These are phyloP conservation scores for Cyamopsis tetragonoloba DNA, from an alignment of 306 rosid species.

Conservation along the genomic window DNA sequence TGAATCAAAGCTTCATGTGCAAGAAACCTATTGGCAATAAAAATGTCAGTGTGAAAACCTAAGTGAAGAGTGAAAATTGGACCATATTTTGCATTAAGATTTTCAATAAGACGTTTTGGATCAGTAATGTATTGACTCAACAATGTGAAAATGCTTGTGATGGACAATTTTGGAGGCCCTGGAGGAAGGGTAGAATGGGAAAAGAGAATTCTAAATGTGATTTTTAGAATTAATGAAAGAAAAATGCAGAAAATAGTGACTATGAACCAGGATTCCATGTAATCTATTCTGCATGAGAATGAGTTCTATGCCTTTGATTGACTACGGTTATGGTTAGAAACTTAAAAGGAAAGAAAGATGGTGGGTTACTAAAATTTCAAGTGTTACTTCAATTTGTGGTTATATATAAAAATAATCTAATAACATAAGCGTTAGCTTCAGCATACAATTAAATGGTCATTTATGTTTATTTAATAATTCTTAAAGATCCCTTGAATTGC, in stretches of 20 bases:
- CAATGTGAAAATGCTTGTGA: neutral
- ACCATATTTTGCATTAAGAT: conserved; percentile 29
- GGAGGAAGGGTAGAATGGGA: conserved; percentile 30
- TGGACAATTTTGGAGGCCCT: conserved; percentile 23
- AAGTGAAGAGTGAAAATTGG: conserved; percentile 31
- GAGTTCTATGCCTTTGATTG: neutral
- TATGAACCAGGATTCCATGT: conserved; percentile 35
- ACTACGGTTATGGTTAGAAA: neutral
- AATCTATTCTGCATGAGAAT: neutral
- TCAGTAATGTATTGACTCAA: neutral
- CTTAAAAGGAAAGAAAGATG: no score
- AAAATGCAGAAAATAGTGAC: neutral
- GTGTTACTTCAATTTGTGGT: neutral
- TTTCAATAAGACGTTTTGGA: conserved; percentile 18
- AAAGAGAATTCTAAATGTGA: neutral
- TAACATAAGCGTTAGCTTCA: neutral
- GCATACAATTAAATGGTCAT: neutral
- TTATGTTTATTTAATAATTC: neutral
- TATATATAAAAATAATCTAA: neutral
- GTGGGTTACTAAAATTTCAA: neutral
- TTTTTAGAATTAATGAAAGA: neutral
- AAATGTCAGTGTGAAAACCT: conserved; percentile 21
- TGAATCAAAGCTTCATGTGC: conserved; percentile 41
- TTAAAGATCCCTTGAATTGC: neutral
- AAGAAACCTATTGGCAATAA: conserved; percentile 25